These are phyloP conservation scores for Aureobasidium sp. DNA, from an alignment of 2,329 filamentous ascomycete genomes.

Conservation along the genomic window DNA sequence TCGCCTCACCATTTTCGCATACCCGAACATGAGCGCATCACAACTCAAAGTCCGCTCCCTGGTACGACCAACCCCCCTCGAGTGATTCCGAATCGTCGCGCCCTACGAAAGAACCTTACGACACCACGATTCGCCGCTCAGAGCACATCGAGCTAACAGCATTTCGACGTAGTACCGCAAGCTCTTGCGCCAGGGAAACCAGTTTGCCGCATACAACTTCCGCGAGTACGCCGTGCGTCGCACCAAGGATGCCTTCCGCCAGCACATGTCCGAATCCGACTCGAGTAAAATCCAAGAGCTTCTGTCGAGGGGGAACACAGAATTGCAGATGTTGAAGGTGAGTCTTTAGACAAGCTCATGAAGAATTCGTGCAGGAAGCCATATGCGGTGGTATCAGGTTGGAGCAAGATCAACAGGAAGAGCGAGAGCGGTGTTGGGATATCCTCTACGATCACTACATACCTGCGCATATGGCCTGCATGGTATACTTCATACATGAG, in stretches of 20 bases:
- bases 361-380: background rate
- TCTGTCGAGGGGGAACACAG: slow-evolving; percentile 78
- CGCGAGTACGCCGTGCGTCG: slow-evolving; percentile 90
- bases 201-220: slow-evolving; percentile 96
- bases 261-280: slow-evolving; percentile 67
- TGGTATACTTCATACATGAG: background rate
- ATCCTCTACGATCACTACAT: background rate
- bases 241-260: slow-evolving; percentile 83
- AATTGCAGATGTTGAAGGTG: slow-evolving; percentile 88
- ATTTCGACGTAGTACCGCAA: slow-evolving; percentile 69
- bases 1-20: slow-evolving; percentile 3
- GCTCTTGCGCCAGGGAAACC: slow-evolving; percentile 73
- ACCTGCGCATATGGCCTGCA: background rate
- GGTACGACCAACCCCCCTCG: slow-evolving; percentile 10
- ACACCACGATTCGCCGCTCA: background rate
- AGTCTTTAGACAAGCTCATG: slow-evolving; percentile 25
- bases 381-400: background rate
- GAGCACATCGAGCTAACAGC: background rate
- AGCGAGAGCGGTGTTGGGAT: background rate
- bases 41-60: slow-evolving; percentile 20
- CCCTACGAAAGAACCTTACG: background rate
- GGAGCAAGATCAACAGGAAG: background rate
- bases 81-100: background rate
- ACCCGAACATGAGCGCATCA: slow-evolving; percentile 14
- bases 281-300: slow-evolving; percentile 75